These are phyloP conservation scores for Limonomyces culmigenus DNA, from an alignment of 1,284 basidiomycete species.

Conservation along the genomic window DNA sequence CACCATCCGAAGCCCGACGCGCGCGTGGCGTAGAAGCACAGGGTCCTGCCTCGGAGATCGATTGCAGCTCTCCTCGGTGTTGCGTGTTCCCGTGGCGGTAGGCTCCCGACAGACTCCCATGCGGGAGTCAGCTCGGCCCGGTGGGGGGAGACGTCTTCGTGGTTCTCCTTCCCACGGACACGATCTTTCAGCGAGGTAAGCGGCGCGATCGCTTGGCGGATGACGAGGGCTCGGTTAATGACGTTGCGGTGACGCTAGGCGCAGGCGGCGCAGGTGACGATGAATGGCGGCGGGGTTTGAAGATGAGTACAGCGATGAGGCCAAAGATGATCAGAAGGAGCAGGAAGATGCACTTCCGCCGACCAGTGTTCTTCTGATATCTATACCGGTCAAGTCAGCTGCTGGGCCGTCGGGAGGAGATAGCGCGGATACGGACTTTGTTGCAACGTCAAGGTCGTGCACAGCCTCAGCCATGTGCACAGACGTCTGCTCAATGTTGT, in stretches of 20 bases:
- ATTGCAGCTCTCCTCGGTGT: too few species aligned
- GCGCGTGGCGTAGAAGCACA: too few species aligned
- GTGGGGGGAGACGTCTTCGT: too few species aligned
- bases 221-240: too few species aligned
- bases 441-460: conserved; percentile 71
- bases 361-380: conserved; percentile 86
- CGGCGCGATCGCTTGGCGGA: too few species aligned
- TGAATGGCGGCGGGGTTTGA: conserved; percentile 48
- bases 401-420: neutral
- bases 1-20: too few species aligned
- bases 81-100: too few species aligned
- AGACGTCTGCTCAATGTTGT: conserved; percentile 89
- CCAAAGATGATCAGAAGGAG: conserved; percentile 82
- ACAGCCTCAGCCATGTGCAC: conserved; percentile 73
- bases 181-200: too few species aligned
- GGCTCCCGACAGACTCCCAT: too few species aligned
- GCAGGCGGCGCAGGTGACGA: conserved; percentile 8
- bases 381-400: conserved; percentile 19
- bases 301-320: conserved; percentile 63
- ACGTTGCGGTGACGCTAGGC: conserved; percentile 1
- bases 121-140: too few species aligned
- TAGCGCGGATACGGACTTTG: conserved; percentile 30
- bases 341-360: conserved; percentile 86
- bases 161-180: too few species aligned
- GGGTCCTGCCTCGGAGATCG: too few species aligned